A percentile compares a stretch with the other conserved stretches of the same genome.
phyloP scores from a whole-genome alignment of 148 eudicot genomes.

The Diospyros lotus region DNA sequence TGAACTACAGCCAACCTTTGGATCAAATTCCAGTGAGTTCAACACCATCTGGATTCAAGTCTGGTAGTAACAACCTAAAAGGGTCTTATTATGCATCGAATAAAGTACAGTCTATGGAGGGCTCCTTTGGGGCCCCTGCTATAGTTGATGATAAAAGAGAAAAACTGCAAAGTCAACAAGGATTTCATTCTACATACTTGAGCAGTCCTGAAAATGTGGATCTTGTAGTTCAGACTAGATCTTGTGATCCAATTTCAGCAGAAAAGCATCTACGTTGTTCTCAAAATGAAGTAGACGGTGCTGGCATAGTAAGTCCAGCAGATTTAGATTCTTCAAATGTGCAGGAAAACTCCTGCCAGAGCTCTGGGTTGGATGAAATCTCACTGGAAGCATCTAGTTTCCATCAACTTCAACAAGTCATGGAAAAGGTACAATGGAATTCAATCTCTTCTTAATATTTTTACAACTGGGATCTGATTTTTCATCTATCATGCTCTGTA shows the following conservation, averaged over 20 bases:
- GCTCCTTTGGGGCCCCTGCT: slow-evolving; percentile 25
- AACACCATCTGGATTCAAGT: slow-evolving; percentile 31
- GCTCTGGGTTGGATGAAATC: slow-evolving; percentile 59
- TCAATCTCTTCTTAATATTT: not conserved
- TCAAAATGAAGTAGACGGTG: slow-evolving; percentile 35
- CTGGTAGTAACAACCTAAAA: slow-evolving; percentile 40
- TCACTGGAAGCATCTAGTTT: slow-evolving; percentile 71
- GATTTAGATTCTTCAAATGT: slow-evolving; percentile 47
- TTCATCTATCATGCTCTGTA: not conserved
- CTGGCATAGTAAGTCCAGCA: slow-evolving; percentile 28
- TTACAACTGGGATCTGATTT: not conserved
- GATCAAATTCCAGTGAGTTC: slow-evolving; percentile 36
- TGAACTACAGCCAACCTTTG: slow-evolving; percentile 28
- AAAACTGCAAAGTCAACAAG: slow-evolving; percentile 28
- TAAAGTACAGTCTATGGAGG: slow-evolving; percentile 21
- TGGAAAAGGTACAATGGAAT: slow-evolving; percentile 60
- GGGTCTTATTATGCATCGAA: slow-evolving; percentile 52
- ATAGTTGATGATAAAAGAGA: slow-evolving; percentile 31
- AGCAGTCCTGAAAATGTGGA: slow-evolving; percentile 22
- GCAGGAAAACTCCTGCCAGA: slow-evolving; percentile 49
- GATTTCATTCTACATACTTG: slow-evolving; percentile 18
- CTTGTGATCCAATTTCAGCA: slow-evolving; percentile 26
- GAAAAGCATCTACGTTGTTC: slow-evolving; percentile 26
- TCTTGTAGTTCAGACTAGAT: slow-evolving; percentile 23
- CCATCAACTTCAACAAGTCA: slow-evolving; percentile 71